Conservation (phyloP, 352 stramenopile species). For the Pythium vanterpoolii region DNA sequence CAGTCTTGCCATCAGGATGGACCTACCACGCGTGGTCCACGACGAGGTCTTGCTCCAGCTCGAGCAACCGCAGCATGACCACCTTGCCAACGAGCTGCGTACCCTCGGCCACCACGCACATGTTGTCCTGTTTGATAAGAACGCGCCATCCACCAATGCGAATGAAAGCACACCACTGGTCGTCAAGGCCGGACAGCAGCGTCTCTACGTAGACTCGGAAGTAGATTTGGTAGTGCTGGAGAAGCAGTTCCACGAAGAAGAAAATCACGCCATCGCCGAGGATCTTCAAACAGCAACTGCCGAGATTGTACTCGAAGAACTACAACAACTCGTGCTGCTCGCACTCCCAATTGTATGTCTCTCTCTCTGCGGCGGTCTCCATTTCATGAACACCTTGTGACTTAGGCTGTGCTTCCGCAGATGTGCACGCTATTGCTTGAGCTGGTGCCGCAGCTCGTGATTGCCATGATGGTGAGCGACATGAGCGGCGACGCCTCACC, state of each 20-base stretch:
- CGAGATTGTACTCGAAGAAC: constrained; percentile 13
- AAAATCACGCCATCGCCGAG: no score
- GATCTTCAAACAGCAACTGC: no score
- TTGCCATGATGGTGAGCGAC: constrained; percentile 59
- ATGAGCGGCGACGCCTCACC: constrained; percentile 26
- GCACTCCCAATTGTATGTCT: constrained; percentile 13
- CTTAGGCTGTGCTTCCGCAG: no score
- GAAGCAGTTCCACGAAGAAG: no score
- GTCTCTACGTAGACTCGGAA: no score
- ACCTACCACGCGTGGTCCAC: constrained; percentile 43
- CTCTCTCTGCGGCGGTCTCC: no score
- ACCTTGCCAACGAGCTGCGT: constrained; percentile 13
- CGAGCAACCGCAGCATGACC: constrained; percentile 37
- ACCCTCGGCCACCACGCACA: constrained; percentile 10
- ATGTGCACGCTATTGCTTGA: constrained; percentile 47
- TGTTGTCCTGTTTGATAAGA: constrained; percentile 1
- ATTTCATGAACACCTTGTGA: background rate
- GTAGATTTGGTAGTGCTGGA: no score
- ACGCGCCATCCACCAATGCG: no score
- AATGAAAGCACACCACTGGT: no score
- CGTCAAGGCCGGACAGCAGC: no score
- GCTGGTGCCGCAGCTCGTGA: constrained; percentile 38
- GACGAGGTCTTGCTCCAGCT: constrained; percentile 53
- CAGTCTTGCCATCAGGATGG: no score
- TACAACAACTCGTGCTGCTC: constrained; percentile 1